phyloP scores from a whole-genome alignment of 1,139 yeast species.

The Protomyces inouyei region DNA sequence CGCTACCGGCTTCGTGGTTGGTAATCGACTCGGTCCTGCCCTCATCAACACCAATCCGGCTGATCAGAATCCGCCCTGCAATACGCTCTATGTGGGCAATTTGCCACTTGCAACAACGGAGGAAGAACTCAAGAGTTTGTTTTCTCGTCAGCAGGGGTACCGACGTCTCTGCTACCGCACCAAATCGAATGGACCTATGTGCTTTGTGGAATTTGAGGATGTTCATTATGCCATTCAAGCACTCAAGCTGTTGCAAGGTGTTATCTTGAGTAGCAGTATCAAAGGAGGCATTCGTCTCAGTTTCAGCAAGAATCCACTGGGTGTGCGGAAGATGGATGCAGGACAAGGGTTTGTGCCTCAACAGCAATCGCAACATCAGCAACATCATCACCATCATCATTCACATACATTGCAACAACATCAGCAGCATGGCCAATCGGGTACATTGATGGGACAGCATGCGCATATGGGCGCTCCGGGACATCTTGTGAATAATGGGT shows the following conservation, averaged over 20 bases:
- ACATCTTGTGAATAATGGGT: not conserved
- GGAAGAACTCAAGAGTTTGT: conserved; percentile 79
- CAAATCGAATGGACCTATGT: conserved; percentile 80
- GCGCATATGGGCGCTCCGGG: not conserved
- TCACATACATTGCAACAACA: not conserved
- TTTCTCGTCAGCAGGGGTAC: conserved; percentile 87
- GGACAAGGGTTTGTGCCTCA: not conserved
- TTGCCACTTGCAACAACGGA: conserved; percentile 97
- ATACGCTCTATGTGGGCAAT: conserved; percentile 92
- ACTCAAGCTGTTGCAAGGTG: conserved; percentile 85
- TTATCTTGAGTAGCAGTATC: conserved; percentile 59
- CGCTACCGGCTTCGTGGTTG: conserved; percentile 12
- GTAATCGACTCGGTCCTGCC: conserved; percentile 25
- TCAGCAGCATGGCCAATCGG: not conserved
- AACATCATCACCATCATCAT: no score
- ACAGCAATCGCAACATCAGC: not conserved
- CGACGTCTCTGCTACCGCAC: conserved; percentile 81
- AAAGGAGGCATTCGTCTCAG: conserved; percentile 94
- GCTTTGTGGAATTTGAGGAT: conserved; percentile 97
- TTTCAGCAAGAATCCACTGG: conserved; percentile 91
- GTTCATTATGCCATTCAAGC: conserved; percentile 91
- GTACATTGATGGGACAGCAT: no score
- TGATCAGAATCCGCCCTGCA: conserved; percentile 98
- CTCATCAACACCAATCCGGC: conserved; percentile 67
- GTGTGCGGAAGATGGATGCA: conserved; percentile 54